phyloP scores from a whole-genome alignment of 148 eudicot species.

The Chenopodium album region DNA sequence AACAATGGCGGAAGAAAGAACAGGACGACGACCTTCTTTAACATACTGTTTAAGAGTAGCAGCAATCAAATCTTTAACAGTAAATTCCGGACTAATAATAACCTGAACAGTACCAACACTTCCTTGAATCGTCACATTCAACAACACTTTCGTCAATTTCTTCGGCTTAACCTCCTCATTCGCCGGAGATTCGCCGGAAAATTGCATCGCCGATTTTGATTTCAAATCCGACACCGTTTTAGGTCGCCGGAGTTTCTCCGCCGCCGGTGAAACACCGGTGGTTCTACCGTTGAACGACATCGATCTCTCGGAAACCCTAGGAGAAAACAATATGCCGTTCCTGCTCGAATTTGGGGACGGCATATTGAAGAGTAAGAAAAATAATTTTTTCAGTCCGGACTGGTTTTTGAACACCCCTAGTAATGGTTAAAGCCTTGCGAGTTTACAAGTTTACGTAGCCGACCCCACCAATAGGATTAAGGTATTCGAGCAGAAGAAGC shows the following conservation, averaged over 20 bases:
- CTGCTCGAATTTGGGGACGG: constrained; percentile 44
- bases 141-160: constrained; percentile 57
- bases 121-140: constrained; percentile 72
- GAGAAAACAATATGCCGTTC: constrained; percentile 18
- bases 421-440: too few relatives aligned
- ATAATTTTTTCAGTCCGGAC: too few relatives aligned
- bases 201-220: constrained; percentile 15
- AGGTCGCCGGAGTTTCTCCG: constrained; percentile 40
- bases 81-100: constrained; percentile 49
- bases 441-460: too few relatives aligned
- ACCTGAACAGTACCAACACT: constrained; percentile 69
- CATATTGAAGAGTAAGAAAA: constrained; percentile 21
- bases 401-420: too few relatives aligned
- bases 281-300: constrained; percentile 52
- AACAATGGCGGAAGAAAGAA: constrained; percentile 26
- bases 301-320: constrained; percentile 36
- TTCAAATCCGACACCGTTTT: constrained; percentile 66
- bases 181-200: neutral
- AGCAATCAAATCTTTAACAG: constrained; percentile 55
- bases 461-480: too few relatives aligned
- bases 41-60: constrained; percentile 51
- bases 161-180: neutral
- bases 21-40: constrained; percentile 66
- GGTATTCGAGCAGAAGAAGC: too few relatives aligned
- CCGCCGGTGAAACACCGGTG: neutral